These are phyloP conservation scores for Rhytidiadelphus loreus DNA, from an alignment of 225 moss, liverwort and hornwort species.

Conservation along the genomic window DNA sequence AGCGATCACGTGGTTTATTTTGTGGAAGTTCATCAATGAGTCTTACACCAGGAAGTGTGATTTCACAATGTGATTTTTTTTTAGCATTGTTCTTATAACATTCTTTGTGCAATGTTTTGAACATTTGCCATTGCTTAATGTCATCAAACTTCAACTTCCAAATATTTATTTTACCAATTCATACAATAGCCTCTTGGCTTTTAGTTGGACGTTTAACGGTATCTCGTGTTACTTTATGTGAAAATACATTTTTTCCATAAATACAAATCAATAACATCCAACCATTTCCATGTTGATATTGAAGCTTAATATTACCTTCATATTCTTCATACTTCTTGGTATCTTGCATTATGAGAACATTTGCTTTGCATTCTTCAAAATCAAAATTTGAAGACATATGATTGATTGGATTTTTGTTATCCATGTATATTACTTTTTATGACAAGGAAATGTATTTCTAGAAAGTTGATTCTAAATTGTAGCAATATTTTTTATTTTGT, in stretches of 20 bases:
- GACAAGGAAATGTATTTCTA: rapidly evolving
- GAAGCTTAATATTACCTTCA: constrained; percentile 32
- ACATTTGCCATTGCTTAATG: constrained; percentile 40
- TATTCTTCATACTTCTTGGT: constrained; percentile 21
- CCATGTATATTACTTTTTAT: not conserved
- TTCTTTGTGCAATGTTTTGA: constrained; percentile 47
- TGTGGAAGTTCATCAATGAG: constrained; percentile 13
- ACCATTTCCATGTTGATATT: constrained; percentile 7
- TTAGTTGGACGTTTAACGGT: constrained; percentile 15
- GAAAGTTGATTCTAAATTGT: not conserved
- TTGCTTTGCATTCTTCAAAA: constrained; percentile 28
- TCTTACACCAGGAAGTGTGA: constrained; percentile 28
- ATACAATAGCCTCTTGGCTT: constrained; percentile 38
- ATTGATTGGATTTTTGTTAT: not conserved
- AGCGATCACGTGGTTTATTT: not conserved
- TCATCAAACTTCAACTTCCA: constrained; percentile 52
- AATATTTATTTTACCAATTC: constrained; percentile 24
- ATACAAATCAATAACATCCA: constrained; percentile 28
- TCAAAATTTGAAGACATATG: not conserved
- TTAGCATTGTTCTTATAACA: constrained; percentile 47
- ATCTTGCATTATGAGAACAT: constrained; percentile 31
- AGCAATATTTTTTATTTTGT: too few relatives aligned
- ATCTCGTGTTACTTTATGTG: constrained; percentile 28
- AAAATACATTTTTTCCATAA: constrained; percentile 4
- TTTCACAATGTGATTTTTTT: constrained; percentile 16